These are phyloP conservation scores for Nemania sp. DNA, from an alignment of 2,329 filamentous ascomycete species.

Conservation along the genomic window DNA sequence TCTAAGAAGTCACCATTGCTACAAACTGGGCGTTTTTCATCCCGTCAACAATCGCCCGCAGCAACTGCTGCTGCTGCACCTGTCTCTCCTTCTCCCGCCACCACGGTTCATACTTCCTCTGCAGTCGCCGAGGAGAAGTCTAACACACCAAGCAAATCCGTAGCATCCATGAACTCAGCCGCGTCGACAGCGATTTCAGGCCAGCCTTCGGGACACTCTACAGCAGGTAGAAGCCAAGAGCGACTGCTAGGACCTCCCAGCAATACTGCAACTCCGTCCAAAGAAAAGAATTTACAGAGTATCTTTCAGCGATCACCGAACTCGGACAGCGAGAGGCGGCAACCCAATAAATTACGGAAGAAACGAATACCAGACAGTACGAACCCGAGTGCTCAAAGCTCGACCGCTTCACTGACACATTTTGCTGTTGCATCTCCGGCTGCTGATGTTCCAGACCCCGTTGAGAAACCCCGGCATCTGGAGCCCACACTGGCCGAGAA, in stretches of 20 bases:
- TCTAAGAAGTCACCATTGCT: constrained; percentile 83
- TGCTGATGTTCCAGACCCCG: constrained; percentile 50
- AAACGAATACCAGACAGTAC: constrained; percentile 75
- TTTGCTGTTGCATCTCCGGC: constrained; percentile 52
- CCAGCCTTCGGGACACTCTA: constrained; percentile 37
- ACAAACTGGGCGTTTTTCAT: constrained; percentile 67
- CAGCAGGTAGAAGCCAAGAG: constrained; percentile 53
- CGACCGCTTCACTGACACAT: constrained; percentile 70
- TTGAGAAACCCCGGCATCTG: constrained; percentile 42
- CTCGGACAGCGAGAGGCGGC: constrained; percentile 65
- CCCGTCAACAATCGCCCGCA: constrained; percentile 36
- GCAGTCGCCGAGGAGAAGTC: constrained; percentile 39
- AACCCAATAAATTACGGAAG: constrained; percentile 90
- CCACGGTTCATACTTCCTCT: constrained; percentile 39
- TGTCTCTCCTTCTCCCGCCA: constrained; percentile 54
- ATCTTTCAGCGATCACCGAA: constrained; percentile 73
- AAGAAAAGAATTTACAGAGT: constrained; percentile 68
- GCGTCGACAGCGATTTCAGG: constrained; percentile 35
- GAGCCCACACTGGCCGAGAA: constrained; percentile 34
- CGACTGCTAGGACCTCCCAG: constrained; percentile 48
- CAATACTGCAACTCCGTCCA: constrained; percentile 58
- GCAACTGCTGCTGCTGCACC: constrained; percentile 47
- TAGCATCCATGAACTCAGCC: constrained; percentile 37
- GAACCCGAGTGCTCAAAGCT: constrained; percentile 89
- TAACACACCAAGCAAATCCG: constrained; percentile 32